These are phyloP conservation scores for Cercophora samala DNA, from an alignment of 495 filamentous ascomycete genomes.

Conservation along the genomic window DNA sequence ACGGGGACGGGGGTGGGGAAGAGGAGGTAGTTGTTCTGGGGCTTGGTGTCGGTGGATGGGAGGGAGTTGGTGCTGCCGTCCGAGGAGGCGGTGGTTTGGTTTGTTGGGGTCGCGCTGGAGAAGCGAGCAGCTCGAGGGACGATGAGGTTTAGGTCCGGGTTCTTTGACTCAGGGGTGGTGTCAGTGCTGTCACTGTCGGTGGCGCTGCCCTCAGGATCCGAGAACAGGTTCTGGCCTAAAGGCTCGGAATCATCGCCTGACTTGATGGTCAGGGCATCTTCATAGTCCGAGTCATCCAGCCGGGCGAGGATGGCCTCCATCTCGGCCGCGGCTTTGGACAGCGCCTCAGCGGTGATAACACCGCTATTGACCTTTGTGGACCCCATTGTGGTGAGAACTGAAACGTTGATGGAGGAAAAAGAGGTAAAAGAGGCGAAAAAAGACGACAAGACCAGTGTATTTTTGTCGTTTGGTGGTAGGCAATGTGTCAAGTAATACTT, in stretches of 20 bases:
- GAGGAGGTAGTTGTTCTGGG: background rate
- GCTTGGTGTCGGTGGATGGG: no score
- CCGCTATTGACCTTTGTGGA: background rate
- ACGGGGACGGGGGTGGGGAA: background rate
- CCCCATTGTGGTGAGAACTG: background rate
- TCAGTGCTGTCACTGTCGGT: background rate
- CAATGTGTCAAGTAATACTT: background rate
- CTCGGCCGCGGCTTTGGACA: background rate
- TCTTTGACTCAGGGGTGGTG: no score
- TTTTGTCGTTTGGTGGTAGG: background rate
- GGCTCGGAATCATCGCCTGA: background rate
- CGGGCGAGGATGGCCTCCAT: background rate
- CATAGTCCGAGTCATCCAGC: background rate
- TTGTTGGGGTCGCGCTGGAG: background rate
- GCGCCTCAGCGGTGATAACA: background rate
- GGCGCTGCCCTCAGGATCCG: background rate
- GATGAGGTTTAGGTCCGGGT: background rate
- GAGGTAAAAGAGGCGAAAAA: background rate
- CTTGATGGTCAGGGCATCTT: background rate
- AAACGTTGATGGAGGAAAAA: background rate
- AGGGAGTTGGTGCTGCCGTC: no score
- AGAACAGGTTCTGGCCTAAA: background rate
- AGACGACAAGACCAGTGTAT: background rate
- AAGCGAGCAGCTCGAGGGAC: no score
- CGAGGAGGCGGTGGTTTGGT: no score